These are phyloP conservation scores for Trichoderma pleuroti DNA, from an alignment of 2,329 filamentous ascomycete species.

Conservation along the genomic window DNA sequence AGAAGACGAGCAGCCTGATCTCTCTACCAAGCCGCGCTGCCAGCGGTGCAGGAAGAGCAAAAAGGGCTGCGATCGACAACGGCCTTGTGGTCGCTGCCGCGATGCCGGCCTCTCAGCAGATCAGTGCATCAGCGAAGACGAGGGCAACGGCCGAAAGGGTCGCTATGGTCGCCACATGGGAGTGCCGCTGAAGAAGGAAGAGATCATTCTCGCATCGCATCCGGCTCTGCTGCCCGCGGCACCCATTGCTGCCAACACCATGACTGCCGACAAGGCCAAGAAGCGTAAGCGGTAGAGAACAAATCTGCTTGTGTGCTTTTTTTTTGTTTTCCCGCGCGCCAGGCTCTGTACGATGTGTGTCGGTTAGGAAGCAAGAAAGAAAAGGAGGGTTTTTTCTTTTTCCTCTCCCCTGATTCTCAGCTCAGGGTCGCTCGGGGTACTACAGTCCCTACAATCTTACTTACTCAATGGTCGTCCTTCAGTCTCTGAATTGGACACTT, in stretches of 20 bases:
- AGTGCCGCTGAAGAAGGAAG: constrained; percentile 59
- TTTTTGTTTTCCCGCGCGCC: not conserved
- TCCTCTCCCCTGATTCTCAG: not conserved
- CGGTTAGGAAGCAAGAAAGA: not conserved
- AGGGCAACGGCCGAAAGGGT: constrained; percentile 94
- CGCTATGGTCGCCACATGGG: constrained; percentile 76
- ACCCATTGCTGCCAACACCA: constrained; percentile 36
- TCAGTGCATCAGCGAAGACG: constrained; percentile 94
- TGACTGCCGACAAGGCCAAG: constrained; percentile 52
- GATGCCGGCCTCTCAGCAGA: constrained; percentile 92
- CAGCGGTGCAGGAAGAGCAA: constrained; percentile 99
- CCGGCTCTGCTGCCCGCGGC: constrained; percentile 43
- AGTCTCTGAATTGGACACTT: not conserved
- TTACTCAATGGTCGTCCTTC: not conserved
- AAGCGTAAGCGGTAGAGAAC: constrained; percentile 56
- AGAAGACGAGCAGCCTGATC: constrained; percentile 83
- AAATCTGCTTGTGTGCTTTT: not conserved
- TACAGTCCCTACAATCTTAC: constrained; percentile 8
- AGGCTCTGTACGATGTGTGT: constrained; percentile 11
- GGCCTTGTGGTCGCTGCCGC: constrained; percentile 90
- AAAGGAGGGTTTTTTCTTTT: not conserved
- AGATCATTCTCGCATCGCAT: constrained; percentile 39
- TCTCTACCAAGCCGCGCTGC: constrained; percentile 94
- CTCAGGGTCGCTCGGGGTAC: not conserved
- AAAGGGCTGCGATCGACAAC: constrained; percentile 96